Base-by-base conservation (phyloP, 2,329 filamentous ascomycete genomes). In the Cryoendolithus antarcticus region DNA sequence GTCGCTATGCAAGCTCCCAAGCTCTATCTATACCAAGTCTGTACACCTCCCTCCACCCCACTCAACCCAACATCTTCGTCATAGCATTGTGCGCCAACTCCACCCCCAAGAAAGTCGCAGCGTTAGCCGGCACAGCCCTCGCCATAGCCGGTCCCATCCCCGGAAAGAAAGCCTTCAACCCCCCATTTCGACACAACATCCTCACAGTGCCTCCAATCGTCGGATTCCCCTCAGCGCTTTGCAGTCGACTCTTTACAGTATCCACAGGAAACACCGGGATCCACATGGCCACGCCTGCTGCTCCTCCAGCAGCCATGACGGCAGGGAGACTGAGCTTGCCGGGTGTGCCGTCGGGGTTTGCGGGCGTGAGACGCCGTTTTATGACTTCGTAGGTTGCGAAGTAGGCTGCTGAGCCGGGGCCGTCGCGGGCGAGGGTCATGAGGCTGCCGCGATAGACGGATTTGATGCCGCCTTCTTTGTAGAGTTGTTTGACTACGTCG, bases 241-340 rank as follows among this genome's bases (percentile, higher is more conserved):
- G 91, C 59, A 98, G 66, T 30, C 88, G 72, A 47, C 81, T 88
- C 75, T 98, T 98, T 66, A 98, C 80, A 0, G 91, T 98, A 58
- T 98, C 91, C 48, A 98, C 74, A 13, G 91, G 91, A 74, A 98
- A 98, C 32, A 98, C 88, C 39, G 91, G 88, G 50, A 95, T 91
- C 91, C 91, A 98, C 91, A 98, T 98, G 46, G 91, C 91, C 19
- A 98, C 76, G 56, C 91, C 91, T 0, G 91, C 91, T 3, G 80
- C 83, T 46, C 84, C 91, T 52, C 91, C 91, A 2, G 91, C 91
- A 21, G 77, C 74, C 53, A 88, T 85, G 41, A 98, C 74, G 8
- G 91, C 91, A 2, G 75, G 67, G 46, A 98, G 69, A 54, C 82
- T 89, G 42, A 96, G 65, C 52, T 91, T 70, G 32, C 86, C 88